Base-by-base conservation (phyloP, 1,284 basidiomycete genomes). In the Ustilago sp. region DNA sequence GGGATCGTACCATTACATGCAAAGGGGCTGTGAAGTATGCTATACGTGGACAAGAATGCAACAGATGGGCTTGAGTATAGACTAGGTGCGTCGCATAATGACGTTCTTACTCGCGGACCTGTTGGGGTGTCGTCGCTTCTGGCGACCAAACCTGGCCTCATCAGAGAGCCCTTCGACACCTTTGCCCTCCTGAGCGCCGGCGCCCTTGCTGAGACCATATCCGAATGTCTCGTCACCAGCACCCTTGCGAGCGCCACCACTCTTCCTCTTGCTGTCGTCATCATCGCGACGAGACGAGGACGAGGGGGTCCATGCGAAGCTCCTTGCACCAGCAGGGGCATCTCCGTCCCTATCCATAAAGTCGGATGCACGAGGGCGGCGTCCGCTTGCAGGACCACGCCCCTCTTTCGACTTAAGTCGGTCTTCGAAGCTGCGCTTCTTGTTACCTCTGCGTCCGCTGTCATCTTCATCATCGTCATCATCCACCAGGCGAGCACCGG, bases 111-210 rank as follows among this genome's bases (percentile, higher is more conserved):
- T 82, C 12, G 85, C 85, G 61, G 81, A 83, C 36, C 85, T 75
- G 43, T 78, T 74, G 7, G 81, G 77, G 32, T 76, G 72, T 47
- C 85, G 57, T 4, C 83, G 56, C 57, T 78, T 77, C 50, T 74
- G 80, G 6, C 85, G 65, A 17, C 85, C 85, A 51, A 79, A 82
- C 8, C 83, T 58, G 4, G 93, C 85, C 89, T 92, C 88, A 94
- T 94, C 91, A 94, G 88, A 34, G 92, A 94, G 53, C 90, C 92
- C 54, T 92, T 95, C 86, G 94, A 96, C 69, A 86, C 88, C 77
- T 48, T 83, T 81, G 69, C 85, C 74, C 67, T 86, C 61, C 19
- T 74, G 82, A 48, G 79, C 72, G 31, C 81, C 80, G 0, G 83
- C 82, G 8, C 85, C 85, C 54, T 83, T 83, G 48, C 77, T 81